Base-by-base conservation (phyloP, 225 moss, liverwort and hornwort genomes). In the Pseudisothecium myosuroides region DNA sequence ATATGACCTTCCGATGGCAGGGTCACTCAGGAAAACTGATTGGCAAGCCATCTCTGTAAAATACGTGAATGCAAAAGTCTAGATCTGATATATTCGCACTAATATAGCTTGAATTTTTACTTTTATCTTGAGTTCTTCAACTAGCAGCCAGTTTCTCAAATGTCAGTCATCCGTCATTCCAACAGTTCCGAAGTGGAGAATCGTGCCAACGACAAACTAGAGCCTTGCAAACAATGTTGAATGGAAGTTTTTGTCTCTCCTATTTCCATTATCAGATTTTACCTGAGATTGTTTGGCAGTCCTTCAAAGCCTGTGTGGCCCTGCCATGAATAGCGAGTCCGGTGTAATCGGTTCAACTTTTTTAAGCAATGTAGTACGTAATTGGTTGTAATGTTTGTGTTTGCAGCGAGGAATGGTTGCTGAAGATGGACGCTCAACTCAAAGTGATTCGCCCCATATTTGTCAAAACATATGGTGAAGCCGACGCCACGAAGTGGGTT, bases 391-490 rank as follows among this genome's bases (percentile, higher is more conserved):
- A 36, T 37, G 59, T 6, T 58, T 22, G 64, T 65, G 28, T 90
- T 80, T 87, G 87, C 96, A 97, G 98, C 88, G 95, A 99, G 89
- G 95, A 64, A 65, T 99, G 98, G 98, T 86, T 99, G 90, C 92
- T 94, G 94, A 95, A 92, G 92, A 96, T 99, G 98, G 97, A 99
- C 80, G 88, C 90, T 43, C 94, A 97, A 72, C 87, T 95, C 52
- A 89, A 93, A 69, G 80, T 90, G 52, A 94, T 96, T 43, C 94
- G 91, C 68, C 92, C 91, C 68, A 91, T 99, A 12, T 97, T 99
- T 83, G 92, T 90, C 41, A 88, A 93, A 85, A 91, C 96, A 15
- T 97, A 99, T 45, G 96, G 98, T 59, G 92, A 95, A 86, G 91
- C 86, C 65, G 91, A 96, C 62, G 96, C 89, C 87, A 97, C 93